Base-by-base conservation (phyloP, 2,329 filamentous ascomycete genomes). In the Samsoniella hepiali region DNA sequence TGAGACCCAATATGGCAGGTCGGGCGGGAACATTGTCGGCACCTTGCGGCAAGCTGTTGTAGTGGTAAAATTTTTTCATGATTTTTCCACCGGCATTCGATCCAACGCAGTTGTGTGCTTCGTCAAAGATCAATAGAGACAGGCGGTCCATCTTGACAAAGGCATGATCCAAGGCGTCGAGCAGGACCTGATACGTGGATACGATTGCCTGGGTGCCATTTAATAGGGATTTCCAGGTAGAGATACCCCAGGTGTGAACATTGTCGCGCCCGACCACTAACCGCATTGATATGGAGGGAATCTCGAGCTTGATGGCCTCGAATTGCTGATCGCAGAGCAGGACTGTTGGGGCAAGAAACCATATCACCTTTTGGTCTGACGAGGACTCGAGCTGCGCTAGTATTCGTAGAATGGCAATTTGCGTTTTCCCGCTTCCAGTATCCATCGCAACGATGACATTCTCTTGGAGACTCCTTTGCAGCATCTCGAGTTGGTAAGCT, bases 391-490 rank as follows among this genome's bases (percentile, higher is more conserved):
- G 76, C 72, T 91, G 88, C 32, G 78, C 80, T 66, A 81, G 80
- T 47, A 91, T 91, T 17, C 90, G 85, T 61, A 91, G 77, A 10
- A 91, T 79, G 27, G 89, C 89, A 61, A 93, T 84, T 67, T 89
- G 87, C 3, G 90, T 93, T 73, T 93, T 93, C 2, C 90, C 90
- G 67, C 85, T 91, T 1, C 90, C 90, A 0, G 90, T 93, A 66
- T 91, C 89, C 90, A 93, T 93, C 32, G 85, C 85, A 60, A 92
- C 85, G 67, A 93, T 91, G 38, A 89, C 84, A 71, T 93, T 93
- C 54, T 81, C 77, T 65, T 82, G 81, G 69, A 91, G 77, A 69
- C 89, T 91, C 69, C 84, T 82, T 64, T 88, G 82, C 60, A 91
- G 80, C 90, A 94, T 93, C 75, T 93, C 91, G 27, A 84, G 71